Base-by-base conservation (phyloP, 1,139 yeast genomes). In the Kluyveromyces marxianus region DNA sequence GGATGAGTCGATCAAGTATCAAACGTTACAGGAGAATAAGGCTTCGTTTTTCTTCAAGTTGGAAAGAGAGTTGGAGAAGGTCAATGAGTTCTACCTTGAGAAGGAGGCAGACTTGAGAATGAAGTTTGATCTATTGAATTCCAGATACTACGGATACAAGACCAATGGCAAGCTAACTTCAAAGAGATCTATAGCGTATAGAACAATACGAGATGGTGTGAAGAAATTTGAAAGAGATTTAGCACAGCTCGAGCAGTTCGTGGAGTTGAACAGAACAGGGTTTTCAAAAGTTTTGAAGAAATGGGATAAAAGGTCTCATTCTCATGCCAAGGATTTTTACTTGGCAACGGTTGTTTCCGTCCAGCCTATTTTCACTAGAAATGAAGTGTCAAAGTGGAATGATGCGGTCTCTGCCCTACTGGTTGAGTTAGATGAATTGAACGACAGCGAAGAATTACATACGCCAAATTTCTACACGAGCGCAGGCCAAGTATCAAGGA, bases 231-330 rank as follows among this genome's bases (percentile, higher is more conserved):
- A 95, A 45, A 86, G 90, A 54, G 97, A 92, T 64, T 71, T 92
- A 52, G 83, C 86, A 52, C 75, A 95, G 48, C 71, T 92, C 29
- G 96, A 92, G 61, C 97, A 90, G 65, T 92, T 87, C 66, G 89
- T 92, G 38, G 96, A 90, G 63, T 72, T 92, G 50, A 92, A 92
- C 62, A 96, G 92, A 59, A 88, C 96, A 0, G 98, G 97, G 21
- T 92, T 92, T 66, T 82, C 94, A 30, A 92, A 92, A 66, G 97
- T 88, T 32, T 77, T 92, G 56, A 92, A 92, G 63, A 92, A 92
- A 69, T 92, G 98, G 98, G 98, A 92, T 66, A 92, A 92, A 66
- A 74, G 97, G 50, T 88, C 97, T 24, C 89, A 90, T 58, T 86
- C 96, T 2, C 95, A 88, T 56, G 90, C 97, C 7, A 89, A 89